These are phyloP conservation scores for Coemansia sp. DNA, from an alignment of 192 early-diverging fungal genomes.

Conservation along the genomic window DNA sequence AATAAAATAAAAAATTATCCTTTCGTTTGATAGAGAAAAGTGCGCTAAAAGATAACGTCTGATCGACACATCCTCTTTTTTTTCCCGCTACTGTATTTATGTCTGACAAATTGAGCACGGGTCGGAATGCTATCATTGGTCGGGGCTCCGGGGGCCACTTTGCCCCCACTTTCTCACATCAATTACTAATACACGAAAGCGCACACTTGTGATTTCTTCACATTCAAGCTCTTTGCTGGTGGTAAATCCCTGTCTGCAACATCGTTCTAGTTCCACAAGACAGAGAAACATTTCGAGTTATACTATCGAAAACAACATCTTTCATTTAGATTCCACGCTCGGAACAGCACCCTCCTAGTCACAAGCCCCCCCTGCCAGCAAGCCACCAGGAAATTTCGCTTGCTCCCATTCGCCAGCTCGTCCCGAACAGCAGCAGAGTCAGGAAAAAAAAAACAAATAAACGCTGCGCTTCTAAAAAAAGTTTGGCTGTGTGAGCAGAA, in stretches of 20 bases:
- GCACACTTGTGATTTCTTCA: not conserved
- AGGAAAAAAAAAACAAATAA: too few relatives aligned
- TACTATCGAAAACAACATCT: too few relatives aligned
- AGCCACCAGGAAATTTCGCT: not conserved
- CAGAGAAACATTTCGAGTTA: too few relatives aligned
- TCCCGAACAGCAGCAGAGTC: not conserved
- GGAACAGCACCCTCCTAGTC: not conserved
- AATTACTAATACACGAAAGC: not conserved
- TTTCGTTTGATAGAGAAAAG: not conserved
- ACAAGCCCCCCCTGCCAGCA: not conserved
- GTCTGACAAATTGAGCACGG: slow-evolving; percentile 13
- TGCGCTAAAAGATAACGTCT: not conserved
- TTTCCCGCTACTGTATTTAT: not conserved
- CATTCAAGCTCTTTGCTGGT: not conserved
- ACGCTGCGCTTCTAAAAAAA: too few relatives aligned
- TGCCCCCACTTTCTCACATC: not conserved
- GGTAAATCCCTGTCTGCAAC: too few relatives aligned
- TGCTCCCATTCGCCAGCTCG: not conserved
- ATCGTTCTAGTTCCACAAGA: too few relatives aligned
- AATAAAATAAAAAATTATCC: not conserved
- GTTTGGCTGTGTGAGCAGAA: too few relatives aligned
- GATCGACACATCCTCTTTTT: not conserved
- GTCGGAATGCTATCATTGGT: slow-evolving; percentile 3
- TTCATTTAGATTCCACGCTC: not conserved
- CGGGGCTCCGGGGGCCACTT: not conserved